These are phyloP conservation scores for Nitzschia sp. DNA, from an alignment of 108 stramenopile species.

Conservation along the genomic window DNA sequence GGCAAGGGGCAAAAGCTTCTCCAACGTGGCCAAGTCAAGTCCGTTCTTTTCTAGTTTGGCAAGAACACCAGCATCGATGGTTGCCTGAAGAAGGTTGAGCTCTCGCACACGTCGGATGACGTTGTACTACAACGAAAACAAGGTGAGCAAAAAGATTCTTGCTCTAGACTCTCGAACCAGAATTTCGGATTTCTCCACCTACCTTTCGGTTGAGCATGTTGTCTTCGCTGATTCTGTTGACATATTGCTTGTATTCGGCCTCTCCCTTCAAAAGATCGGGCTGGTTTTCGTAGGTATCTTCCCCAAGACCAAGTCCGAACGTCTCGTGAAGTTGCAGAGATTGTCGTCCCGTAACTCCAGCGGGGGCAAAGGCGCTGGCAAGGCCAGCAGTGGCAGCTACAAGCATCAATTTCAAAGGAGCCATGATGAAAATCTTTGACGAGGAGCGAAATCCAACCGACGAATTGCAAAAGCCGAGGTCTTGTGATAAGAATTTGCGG, in stretches of 20 bases:
- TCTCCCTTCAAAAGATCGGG: constrained; percentile 76
- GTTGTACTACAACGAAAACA: constrained; percentile 68
- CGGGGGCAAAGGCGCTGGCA: constrained; percentile 33
- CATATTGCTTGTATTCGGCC: constrained; percentile 88
- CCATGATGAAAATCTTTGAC: constrained; percentile 23
- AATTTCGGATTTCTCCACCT: constrained; percentile 21
- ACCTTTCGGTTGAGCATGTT: constrained; percentile 86
- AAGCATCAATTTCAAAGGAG: constrained; percentile 37
- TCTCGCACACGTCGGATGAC: constrained; percentile 83
- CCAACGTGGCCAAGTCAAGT: constrained; percentile 74
- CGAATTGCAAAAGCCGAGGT: too few relatives aligned
- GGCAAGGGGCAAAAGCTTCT: constrained; percentile 69
- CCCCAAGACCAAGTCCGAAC: constrained; percentile 84
- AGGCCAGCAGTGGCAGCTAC: constrained; percentile 27
- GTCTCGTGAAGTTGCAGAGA: constrained; percentile 52
- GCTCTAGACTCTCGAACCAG: constrained; percentile 9
- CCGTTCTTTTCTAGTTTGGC: constrained; percentile 82
- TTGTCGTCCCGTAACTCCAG: not conserved
- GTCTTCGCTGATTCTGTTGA: constrained; percentile 64
- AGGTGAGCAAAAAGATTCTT: not conserved
- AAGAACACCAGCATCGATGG: constrained; percentile 78
- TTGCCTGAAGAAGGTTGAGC: constrained; percentile 76
- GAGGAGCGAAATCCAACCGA: too few relatives aligned
- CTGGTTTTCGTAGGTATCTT: constrained; percentile 81
- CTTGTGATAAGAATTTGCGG: too few relatives aligned